phyloP scores from a whole-genome alignment of 352 stramenopile species.

The Pythium periplocum region DNA sequence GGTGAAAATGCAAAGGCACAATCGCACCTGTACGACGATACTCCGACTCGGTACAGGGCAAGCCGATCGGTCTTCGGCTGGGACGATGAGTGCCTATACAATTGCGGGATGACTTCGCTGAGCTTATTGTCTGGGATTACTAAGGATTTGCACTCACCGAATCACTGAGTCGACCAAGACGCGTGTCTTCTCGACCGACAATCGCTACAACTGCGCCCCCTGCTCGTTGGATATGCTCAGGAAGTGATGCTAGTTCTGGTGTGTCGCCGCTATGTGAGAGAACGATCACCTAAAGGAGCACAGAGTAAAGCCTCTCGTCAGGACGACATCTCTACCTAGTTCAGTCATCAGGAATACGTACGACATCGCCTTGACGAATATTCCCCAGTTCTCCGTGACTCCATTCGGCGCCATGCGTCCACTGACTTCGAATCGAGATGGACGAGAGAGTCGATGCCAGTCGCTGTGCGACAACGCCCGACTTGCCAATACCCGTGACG shows the following conservation, averaged over 20 bases:
- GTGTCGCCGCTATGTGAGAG: slow-evolving; percentile 74
- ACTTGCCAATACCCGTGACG: slow-evolving; percentile 79
- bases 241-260: slow-evolving; percentile 48
- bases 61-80: slow-evolving; percentile 33
- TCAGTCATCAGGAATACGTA: slow-evolving; percentile 7
- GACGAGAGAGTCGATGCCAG: slow-evolving; percentile 69
- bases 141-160: not conserved
- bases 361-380: slow-evolving; percentile 49
- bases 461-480: slow-evolving; percentile 60
- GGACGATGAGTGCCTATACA: slow-evolving; percentile 32
- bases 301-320: not conserved
- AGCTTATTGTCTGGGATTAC: not conserved
- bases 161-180: not conserved
- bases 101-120: not conserved
- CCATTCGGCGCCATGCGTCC: slow-evolving; percentile 77
- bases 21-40: slow-evolving; percentile 63
- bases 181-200: slow-evolving; percentile 31
- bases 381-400: slow-evolving; percentile 74
- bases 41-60: slow-evolving; percentile 73
- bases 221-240: slow-evolving; percentile 30
- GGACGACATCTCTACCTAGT: too few species aligned
- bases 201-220: slow-evolving; percentile 45
- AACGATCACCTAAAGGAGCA: slow-evolving; percentile 41
- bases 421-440: slow-evolving; percentile 73
- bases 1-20: not conserved